Evolutionary conservation across 176 grass and related monocot species (phyloP), one percentile per base, ranked within the genome.

Genomic region (Carex parvula): DNA sequence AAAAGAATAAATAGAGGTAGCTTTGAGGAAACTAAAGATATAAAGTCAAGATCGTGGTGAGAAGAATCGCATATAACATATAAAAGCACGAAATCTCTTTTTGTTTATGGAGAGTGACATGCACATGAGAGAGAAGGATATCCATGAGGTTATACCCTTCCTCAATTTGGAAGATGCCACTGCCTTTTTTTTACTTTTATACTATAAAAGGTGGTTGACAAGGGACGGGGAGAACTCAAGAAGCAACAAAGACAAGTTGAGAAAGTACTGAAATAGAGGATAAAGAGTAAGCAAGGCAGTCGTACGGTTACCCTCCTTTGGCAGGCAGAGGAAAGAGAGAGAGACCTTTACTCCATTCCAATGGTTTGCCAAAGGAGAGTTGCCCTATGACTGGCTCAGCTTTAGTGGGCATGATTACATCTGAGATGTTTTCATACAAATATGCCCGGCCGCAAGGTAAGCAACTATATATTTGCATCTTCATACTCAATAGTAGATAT

Each of bases 291-390:
- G 63, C 82, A 44, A 80, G 60, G 61, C 64, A 80, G 82, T 85
- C 32, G 58, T 84, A 72, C 59, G 82, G 87, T 22, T 69, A 58
- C 82, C 65, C 82, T 88, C 21, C 73, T 68, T 80, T 81, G 87
- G 87, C 82, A 88, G 48, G 53, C 53, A 30, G 15, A 56, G 72
- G 1, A 46, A 5, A n/a, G n/a, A 37, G 58, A 42, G 53, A 70
- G 29, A 42, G 16, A 71, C 0, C 62, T 66, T 24, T 18, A 29
- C 57, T 83, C 64, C 3, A 52, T 30, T 67, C 20, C 70, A 85
- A 33, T 70, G 20, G 69, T 54, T 81, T 54, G 87, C 87, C 87
- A 81, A 88, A 88, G 87, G 82, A 88, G 87, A 88, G 81, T 74
- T 88, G 87, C 87, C 87, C 82, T 89, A 78, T 46, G 84, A 89